Evolutionary conservation across 2,329 filamentous ascomycete genomes (phyloP).

Genomic region (Aspergillus quadricinctus): DNA sequence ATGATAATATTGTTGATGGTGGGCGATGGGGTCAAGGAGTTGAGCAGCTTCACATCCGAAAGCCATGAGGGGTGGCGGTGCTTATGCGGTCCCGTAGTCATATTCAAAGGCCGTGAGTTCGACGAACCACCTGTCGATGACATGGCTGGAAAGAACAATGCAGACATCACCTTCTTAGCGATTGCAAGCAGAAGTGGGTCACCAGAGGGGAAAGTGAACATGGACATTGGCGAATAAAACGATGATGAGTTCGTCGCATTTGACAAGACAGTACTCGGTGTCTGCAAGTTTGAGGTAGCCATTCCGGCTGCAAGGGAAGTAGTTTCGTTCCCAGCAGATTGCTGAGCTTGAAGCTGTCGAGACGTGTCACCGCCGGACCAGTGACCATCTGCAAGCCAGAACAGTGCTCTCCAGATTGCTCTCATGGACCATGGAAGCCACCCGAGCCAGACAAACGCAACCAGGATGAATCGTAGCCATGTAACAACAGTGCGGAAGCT

Average conservation of each 20-base stretch:
- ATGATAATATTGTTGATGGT: slow-evolving; percentile 74
- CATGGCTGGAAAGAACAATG: slow-evolving; percentile 29
- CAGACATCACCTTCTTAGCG: slow-evolving; percentile 41
- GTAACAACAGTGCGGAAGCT: slow-evolving; percentile 65
- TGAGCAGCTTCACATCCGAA: slow-evolving; percentile 56
- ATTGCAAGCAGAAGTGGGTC: slow-evolving; percentile 46
- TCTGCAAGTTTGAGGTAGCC: slow-evolving; percentile 19
- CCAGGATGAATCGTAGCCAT: slow-evolving; percentile 74
- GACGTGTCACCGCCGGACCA: slow-evolving; percentile 43
- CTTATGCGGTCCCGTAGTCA: slow-evolving; percentile 23
- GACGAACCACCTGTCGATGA: slow-evolving; percentile 25
- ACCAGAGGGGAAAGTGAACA: slow-evolving; percentile 38
- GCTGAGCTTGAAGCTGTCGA: slow-evolving; percentile 18
- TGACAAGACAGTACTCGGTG: slow-evolving; percentile 21
- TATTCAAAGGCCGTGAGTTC: slow-evolving; percentile 20
- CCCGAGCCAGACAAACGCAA: slow-evolving; percentile 81
- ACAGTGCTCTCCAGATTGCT: slow-evolving; percentile 85
- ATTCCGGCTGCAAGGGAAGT: slow-evolving; percentile 16
- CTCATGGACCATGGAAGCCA: slow-evolving; percentile 88
- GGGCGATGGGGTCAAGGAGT: slow-evolving; percentile 60
- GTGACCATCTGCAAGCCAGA: slow-evolving; percentile 85
- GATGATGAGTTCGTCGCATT: slow-evolving; percentile 24
- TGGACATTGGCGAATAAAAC: slow-evolving; percentile 33
- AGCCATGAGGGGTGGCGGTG: slow-evolving; percentile 47
- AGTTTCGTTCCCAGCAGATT: slow-evolving; percentile 26